Evolutionary conservation across 2,329 filamentous ascomycete species (phyloP), one percentile per base, ranked within the genome.

Genomic region (Ophiostoma himal-ulmi): DNA sequence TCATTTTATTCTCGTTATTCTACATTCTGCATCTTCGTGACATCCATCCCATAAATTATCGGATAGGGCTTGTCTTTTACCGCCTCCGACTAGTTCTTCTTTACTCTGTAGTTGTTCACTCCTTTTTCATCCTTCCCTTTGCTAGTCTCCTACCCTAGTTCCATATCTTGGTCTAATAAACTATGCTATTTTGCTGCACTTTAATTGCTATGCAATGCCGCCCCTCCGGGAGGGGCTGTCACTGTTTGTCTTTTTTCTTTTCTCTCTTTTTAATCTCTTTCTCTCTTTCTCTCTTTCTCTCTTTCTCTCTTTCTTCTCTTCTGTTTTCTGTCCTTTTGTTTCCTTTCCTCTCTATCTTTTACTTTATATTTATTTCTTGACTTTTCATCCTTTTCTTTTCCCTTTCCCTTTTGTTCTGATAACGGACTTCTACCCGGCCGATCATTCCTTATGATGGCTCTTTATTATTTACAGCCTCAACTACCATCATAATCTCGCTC

Each of bases 221-320:
- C 62, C 62, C 62, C 62, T 65, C 62, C 62, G 62, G 62, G 62
- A 65, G 62, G 62, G 62, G 62, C 62, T 65, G 54, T 62, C 22
- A 14, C 17, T 52, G 8, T 44, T 41, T 62, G 48, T 11, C 57
- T 66, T 37, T 54, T 64, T 60, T 68, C 57, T 60, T 60, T 17
- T 4, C 39, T 26, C 52, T 26, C 11, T 54, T 54, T 54, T 54
- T 26, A 10, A 26, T 26, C 52, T 22, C n/a, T 54, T 54, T 20
- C 20, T 52, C 44, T 52, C 20, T 22, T 6, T n/a, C 3, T 52
- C n/a, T 5, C n/a, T 52, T 5, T 52, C 2, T 22, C 14, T n/a
- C 20, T 52, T 57, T 22, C 0, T 57, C 3, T 30, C 13, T 57
- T 13, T 13, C 10, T 57, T 2, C 3, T 57, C 6, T n/a, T 44